phyloP scores from a whole-genome alignment of 2,329 filamentous ascomycete genomes.

The Calonectria ilicicola region DNA sequence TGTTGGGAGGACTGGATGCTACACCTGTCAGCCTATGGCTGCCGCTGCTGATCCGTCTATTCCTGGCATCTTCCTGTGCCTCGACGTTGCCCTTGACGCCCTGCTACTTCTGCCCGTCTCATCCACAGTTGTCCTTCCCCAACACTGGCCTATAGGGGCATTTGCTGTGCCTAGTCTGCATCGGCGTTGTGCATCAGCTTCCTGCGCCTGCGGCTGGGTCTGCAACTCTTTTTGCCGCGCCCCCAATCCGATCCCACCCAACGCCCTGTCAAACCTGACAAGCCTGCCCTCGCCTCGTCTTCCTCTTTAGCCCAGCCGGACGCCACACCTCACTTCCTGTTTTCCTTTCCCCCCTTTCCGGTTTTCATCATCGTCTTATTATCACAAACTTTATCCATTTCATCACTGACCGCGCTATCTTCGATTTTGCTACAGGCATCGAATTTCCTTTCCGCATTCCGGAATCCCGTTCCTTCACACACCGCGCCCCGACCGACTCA shows the following conservation, averaged over 20 bases:
- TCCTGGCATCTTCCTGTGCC: slow-evolving; percentile 13
- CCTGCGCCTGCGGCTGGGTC: slow-evolving; percentile 34
- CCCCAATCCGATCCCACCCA: slow-evolving; percentile 33
- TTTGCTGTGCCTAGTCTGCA: slow-evolving; percentile 14
- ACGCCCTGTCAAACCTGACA: slow-evolving; percentile 33
- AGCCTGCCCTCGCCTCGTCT: slow-evolving; percentile 38
- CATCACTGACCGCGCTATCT: slow-evolving; percentile 37
- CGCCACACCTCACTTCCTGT: slow-evolving; percentile 36
- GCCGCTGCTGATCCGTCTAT: slow-evolving; percentile 13
- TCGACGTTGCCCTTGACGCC: slow-evolving; percentile 15
- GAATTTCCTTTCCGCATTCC: slow-evolving; percentile 26
- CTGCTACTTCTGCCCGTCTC: slow-evolving; percentile 23
- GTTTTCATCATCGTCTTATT: slow-evolving; percentile 20
- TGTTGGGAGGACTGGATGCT: slow-evolving; percentile 6
- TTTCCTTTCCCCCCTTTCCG: slow-evolving; percentile 26
- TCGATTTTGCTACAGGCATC: slow-evolving; percentile 36
- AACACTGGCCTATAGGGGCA: slow-evolving; percentile 23
- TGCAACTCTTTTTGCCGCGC: slow-evolving; percentile 42
- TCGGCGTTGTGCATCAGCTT: slow-evolving; percentile 27
- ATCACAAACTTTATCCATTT: slow-evolving; percentile 25
- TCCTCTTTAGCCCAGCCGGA: slow-evolving; percentile 35
- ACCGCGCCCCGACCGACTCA: slow-evolving; percentile 26
- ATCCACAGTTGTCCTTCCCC: slow-evolving; percentile 6
- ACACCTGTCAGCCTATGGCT: slow-evolving; percentile 10
- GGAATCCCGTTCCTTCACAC: slow-evolving; percentile 28